These are phyloP conservation scores for Heliamphora pulchella DNA, from an alignment of 179 eudicot species.

Conservation along the genomic window DNA sequence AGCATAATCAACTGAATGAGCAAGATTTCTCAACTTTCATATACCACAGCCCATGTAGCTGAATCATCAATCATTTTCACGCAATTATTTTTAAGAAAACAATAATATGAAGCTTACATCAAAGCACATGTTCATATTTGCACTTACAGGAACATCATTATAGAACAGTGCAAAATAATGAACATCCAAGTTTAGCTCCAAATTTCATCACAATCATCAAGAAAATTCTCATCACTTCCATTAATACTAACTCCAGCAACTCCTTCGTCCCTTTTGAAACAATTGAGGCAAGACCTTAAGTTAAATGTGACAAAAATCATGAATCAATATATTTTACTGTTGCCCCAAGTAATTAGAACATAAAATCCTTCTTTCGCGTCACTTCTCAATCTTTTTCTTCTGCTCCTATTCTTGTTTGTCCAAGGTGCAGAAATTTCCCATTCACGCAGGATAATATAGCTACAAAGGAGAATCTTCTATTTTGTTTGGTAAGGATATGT, in stretches of 20 bases:
- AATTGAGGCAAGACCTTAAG: background rate
- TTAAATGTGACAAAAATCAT: too few species aligned
- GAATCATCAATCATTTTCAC: too few species aligned
- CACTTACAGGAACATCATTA: too few species aligned
- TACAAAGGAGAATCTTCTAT: background rate
- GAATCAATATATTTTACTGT: background rate
- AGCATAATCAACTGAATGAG: background rate
- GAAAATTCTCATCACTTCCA: background rate
- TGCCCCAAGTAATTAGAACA: background rate
- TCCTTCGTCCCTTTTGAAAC: background rate
- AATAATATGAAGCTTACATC: too few species aligned
- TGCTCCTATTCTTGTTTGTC: background rate
- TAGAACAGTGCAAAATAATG: background rate
- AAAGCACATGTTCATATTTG: too few species aligned
- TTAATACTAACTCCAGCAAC: background rate
- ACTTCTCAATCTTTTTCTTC: background rate
- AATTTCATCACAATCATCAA: background rate
- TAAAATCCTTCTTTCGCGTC: background rate
- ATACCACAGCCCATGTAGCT: too few species aligned
- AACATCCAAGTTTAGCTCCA: background rate
- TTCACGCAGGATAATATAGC: background rate
- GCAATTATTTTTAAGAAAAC: too few species aligned
- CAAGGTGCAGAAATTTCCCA: background rate
- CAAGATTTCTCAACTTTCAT: too few species aligned
- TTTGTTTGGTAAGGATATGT: background rate